These are phyloP conservation scores for Yarrowia alimentaria DNA, from an alignment of 805 yeast species.

Conservation along the genomic window DNA sequence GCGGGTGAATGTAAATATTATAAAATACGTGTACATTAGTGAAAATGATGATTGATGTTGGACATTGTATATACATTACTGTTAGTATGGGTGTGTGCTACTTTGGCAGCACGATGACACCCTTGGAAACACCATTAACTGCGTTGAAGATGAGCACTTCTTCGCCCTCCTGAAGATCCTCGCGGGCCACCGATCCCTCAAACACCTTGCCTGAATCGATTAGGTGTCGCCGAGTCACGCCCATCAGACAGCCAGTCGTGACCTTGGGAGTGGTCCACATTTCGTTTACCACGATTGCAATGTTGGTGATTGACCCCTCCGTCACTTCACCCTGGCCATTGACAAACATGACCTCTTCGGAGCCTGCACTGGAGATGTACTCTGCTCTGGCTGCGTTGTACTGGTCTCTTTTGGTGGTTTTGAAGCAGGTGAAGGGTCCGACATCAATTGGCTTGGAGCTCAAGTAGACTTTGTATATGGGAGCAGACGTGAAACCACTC, in stretches of 20 bases:
- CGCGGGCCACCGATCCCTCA: conserved; percentile 2
- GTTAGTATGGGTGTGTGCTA: no score
- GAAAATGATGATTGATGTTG: no score
- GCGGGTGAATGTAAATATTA: neutral
- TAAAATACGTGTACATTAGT: no score
- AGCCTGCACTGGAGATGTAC: conserved; percentile 1
- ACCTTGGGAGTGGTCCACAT: conserved; percentile 23
- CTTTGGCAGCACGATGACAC: neutral
- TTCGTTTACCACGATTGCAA: conserved; percentile 17
- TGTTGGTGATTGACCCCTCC: conserved; percentile 21
- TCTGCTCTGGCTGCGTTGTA: conserved; percentile 10
- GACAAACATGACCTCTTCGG: conserved; percentile 20
- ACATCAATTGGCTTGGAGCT: neutral
- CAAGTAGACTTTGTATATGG: neutral
- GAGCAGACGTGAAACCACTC: neutral
- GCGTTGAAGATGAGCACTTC: conserved; percentile 18
- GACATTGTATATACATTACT: no score
- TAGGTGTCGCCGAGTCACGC: conserved; percentile 21
- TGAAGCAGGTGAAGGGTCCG: conserved; percentile 21
- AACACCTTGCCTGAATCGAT: conserved; percentile 4
- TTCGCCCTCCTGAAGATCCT: conserved; percentile 23
- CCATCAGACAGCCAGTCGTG: conserved; percentile 20
- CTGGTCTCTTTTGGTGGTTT: conserved; percentile 15
- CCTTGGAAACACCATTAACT: conserved; percentile 18
- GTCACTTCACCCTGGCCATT: conserved; percentile 20